These are phyloP conservation scores for Cryptomeria japonica DNA, from an alignment of 75 land plant genomes.

Conservation along the genomic window DNA sequence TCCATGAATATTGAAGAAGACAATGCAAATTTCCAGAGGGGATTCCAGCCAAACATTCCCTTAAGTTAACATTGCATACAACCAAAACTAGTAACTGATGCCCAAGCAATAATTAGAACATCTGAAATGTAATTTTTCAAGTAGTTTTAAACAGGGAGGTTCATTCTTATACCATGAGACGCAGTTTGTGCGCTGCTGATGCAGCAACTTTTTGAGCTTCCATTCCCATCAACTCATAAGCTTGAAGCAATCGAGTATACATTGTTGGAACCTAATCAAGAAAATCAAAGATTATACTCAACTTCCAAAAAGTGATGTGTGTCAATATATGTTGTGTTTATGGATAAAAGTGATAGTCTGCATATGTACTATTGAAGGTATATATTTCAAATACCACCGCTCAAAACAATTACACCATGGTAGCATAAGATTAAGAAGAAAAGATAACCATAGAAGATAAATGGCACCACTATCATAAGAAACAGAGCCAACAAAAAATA, in stretches of 20 bases:
- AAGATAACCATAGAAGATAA: not conserved
- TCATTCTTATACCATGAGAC: constrained; percentile 73
- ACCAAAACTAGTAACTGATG: not conserved
- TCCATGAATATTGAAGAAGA: not conserved
- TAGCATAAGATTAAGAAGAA: not conserved
- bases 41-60: not conserved
- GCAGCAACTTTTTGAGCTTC: constrained; percentile 66
- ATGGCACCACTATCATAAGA: not conserved
- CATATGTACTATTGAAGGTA: not conserved
- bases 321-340: not conserved
- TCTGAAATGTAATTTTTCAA: not conserved
- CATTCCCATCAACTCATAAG: constrained; percentile 84
- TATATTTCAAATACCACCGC: not conserved
- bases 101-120: not conserved
- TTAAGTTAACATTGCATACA: not conserved
- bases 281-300: not conserved
- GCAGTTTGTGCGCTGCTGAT: constrained; percentile 75
- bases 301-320: not conserved
- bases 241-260: constrained; percentile 89
- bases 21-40: not conserved
- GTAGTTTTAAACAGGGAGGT: not conserved
- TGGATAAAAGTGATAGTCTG: not conserved
- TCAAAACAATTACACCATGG: not conserved
- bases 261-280: constrained; percentile 90
- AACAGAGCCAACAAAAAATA: not conserved